These are phyloP conservation scores for Caloboletus inedulis DNA, from an alignment of 1,284 basidiomycete species.

Conservation along the genomic window DNA sequence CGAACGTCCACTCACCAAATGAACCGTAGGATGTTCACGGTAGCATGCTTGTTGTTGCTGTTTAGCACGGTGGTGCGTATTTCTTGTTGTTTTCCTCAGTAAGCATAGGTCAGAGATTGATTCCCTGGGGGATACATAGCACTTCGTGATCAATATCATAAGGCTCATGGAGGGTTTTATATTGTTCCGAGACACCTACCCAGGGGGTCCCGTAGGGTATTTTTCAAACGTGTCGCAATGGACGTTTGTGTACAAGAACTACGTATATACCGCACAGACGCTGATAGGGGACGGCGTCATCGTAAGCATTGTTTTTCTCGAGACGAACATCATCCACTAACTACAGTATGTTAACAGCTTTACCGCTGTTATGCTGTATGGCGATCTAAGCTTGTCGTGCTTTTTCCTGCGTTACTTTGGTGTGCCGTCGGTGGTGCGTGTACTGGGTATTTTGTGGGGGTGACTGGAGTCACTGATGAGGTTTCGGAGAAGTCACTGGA, in stretches of 20 bases:
- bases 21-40: conserved; percentile 1
- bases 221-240: conserved; percentile 23
- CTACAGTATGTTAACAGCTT: neutral
- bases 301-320: conserved; percentile 5
- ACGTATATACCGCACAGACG: conserved; percentile 28
- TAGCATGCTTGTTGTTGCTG: conserved; percentile 2
- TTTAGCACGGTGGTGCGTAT: conserved; percentile 7
- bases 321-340: neutral
- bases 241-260: conserved; percentile 28
- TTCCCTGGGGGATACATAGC: neutral
- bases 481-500: too few species aligned
- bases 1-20: neutral
- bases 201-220: conserved; percentile 6
- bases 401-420: conserved; percentile 15
- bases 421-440: conserved; percentile 12
- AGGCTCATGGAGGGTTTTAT: neutral
- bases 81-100: neutral
- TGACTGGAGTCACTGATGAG: too few species aligned
- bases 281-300: conserved; percentile 29
- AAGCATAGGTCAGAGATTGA: neutral
- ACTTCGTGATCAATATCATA: neutral
- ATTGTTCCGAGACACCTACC: conserved; percentile 1
- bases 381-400: conserved; percentile 10
- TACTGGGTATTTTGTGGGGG: too few species aligned
- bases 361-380: conserved; percentile 14